Base-by-base conservation (phyloP, 345 rosid species). In the Salix suchowensis region DNA sequence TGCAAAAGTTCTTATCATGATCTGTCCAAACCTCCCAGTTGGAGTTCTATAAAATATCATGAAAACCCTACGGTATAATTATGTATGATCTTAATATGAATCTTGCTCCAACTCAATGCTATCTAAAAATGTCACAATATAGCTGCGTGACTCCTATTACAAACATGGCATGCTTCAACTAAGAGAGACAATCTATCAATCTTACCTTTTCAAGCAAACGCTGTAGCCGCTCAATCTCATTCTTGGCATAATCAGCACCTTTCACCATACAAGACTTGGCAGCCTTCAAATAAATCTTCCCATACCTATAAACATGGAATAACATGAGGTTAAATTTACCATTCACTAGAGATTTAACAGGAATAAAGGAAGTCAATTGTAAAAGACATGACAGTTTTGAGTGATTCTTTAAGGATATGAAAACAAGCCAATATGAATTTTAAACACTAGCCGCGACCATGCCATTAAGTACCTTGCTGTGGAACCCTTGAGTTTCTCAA, bases 161-260 rank as follows among this genome's bases (percentile, higher is more conserved):
- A 42, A 42, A 7, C 23, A n/a, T 12, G 14, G 46, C 32, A 73
- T 24, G 42, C n/a, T 69, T 76, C 46, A 40, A 39, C 37, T 34
- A 18, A 30, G 21, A 65, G 34, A 76, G 58, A 42, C 6, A 24
- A 60, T n/a, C 37, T 6, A 32, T 40, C 39, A 55, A 58, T 6
- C 23, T 79, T 77, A 94, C 98, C 94, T 94, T 92, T 10, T 91
- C 87, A 72, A 94, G 95, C 54, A 96, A 85, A 11, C 99, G 98
- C 46, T 87, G 89, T 74, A 96, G 89, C 80, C 98, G 81, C 79
- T 90, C 90, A 1, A 77, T 82, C 86, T 96, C 99, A 70, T 96
- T 96, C 85, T 79, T 88, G 64, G 88, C 90, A 79, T 89, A 92
- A 8, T 82, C 94, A 68, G 89, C 81, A 77, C 99, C 99, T 84